A percentile compares a stretch with the other conserved stretches of the same genome.
phyloP scores from a whole-genome alignment of 2,329 filamentous ascomycete species.

The Parastagonospora nodorum region DNA sequence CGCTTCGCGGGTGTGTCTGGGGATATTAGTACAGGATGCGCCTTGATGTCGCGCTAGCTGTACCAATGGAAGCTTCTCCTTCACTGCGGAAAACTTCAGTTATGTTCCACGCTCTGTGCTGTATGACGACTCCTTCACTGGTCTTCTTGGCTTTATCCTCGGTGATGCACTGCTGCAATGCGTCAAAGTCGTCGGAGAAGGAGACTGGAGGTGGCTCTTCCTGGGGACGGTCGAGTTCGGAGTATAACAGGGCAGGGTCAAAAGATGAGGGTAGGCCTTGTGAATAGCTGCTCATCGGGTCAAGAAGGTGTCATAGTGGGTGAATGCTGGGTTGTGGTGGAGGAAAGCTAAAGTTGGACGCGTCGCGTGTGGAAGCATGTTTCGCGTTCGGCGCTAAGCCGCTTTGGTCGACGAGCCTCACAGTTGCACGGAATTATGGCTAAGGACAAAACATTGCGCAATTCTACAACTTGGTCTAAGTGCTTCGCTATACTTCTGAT shows the following conservation, averaged over 20 bases:
- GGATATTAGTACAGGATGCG: conserved; percentile 22
- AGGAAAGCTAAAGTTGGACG: neutral
- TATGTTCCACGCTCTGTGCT: conserved; percentile 56
- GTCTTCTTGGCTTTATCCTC: conserved; percentile 52
- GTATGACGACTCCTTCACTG: conserved; percentile 54
- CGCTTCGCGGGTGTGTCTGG: conserved; percentile 42
- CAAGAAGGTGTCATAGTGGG: neutral
- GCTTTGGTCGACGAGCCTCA: neutral
- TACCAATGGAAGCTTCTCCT: conserved; percentile 47
- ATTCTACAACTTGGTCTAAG: neutral
- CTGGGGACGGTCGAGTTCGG: conserved; percentile 43
- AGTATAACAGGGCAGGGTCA: conserved; percentile 57
- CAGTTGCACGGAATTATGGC: no score
- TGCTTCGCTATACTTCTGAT: neutral
- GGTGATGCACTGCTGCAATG: conserved; percentile 47
- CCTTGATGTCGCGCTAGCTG: conserved; percentile 6
- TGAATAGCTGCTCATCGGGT: conserved; percentile 36
- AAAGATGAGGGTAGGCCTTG: conserved; percentile 53
- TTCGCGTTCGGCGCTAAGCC: neutral
- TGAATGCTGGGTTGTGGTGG: conserved; percentile 3
- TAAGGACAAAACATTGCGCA: neutral
- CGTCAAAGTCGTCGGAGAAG: conserved; percentile 56
- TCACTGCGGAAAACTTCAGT: conserved; percentile 57
- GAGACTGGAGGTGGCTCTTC: conserved; percentile 29
- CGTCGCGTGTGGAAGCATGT: conserved; percentile 1